These are phyloP conservation scores for Mycena galopus DNA, from an alignment of 768 basidiomycete genomes.

Conservation along the genomic window DNA sequence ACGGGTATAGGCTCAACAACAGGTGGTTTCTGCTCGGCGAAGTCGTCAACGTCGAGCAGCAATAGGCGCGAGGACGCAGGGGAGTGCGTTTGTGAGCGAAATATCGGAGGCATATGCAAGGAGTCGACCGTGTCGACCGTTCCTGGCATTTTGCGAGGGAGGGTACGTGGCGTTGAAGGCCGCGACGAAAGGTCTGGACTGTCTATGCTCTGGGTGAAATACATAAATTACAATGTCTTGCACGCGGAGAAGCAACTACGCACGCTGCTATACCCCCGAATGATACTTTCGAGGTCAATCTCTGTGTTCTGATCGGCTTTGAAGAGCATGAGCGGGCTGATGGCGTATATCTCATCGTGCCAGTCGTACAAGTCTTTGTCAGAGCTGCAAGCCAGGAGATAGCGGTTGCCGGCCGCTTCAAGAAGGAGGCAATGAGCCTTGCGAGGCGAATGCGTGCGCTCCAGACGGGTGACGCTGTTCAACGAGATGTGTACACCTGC, in stretches of 20 bases:
- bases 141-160: slow-evolving; percentile 1
- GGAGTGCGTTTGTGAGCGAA: slow-evolving; percentile 25
- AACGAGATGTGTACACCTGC: slow-evolving; percentile 18
- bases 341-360: slow-evolving; percentile 31
- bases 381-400: slow-evolving; percentile 11
- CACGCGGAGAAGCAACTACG: not conserved
- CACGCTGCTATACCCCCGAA: slow-evolving; percentile 28
- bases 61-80: slow-evolving; percentile 27
- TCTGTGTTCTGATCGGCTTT: slow-evolving; percentile 15
- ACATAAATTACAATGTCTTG: not conserved
- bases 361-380: slow-evolving; percentile 32
- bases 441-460: slow-evolving; percentile 29
- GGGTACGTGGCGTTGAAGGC: slow-evolving; percentile 15
- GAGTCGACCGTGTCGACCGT: not conserved
- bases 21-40: not conserved
- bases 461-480: slow-evolving; percentile 30
- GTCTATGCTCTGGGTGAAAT: slow-evolving; percentile 1
- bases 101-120: not conserved
- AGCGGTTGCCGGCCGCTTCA: slow-evolving; percentile 15
- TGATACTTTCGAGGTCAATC: slow-evolving; percentile 33
- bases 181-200: slow-evolving; percentile 23
- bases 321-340: slow-evolving; percentile 33
- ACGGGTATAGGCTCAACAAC: slow-evolving; percentile 7
- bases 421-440: slow-evolving; percentile 30
- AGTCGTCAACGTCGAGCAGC: slow-evolving; percentile 23